Conservation (phyloP, 2,329 filamentous ascomycete genomes). For the Fusarium ambrosium region DNA sequence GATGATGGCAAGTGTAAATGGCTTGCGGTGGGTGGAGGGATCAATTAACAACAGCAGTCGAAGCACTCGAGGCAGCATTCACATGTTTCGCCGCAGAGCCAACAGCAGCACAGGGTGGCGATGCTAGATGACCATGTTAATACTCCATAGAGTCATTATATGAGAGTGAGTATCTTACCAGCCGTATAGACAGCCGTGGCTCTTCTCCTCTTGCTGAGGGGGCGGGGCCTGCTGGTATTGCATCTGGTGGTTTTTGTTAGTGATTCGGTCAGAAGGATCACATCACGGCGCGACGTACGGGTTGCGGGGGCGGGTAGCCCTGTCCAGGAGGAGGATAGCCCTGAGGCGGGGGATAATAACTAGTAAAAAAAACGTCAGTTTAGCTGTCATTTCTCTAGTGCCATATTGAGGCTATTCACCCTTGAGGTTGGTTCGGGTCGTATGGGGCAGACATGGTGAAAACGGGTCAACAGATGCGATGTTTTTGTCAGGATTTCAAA, state of each 20-base stretch:
- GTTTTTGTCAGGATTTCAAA: neutral
- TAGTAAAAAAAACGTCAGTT: conserved; percentile 17
- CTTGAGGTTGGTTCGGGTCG: conserved; percentile 30
- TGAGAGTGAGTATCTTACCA: conserved; percentile 46
- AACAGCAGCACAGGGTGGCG: conserved; percentile 60
- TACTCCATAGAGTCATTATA: no score
- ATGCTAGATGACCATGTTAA: conserved; percentile 44
- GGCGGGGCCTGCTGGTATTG: conserved; percentile 51
- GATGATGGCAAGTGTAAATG: neutral
- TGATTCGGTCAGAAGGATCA: neutral
- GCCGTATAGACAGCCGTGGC: conserved; percentile 57
- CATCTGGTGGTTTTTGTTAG: conserved; percentile 45
- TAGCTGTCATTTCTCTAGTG: neutral
- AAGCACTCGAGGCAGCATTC: conserved; percentile 59
- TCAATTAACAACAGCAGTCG: conserved; percentile 55
- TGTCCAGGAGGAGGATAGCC: conserved; percentile 48
- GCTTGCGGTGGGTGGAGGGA: neutral
- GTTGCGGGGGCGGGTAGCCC: conserved; percentile 42
- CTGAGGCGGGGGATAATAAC: conserved; percentile 39
- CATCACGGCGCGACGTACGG: conserved; percentile 26
- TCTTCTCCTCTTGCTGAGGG: conserved; percentile 54
- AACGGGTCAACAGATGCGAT: neutral
- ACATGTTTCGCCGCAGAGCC: conserved; percentile 60
- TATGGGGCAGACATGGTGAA: conserved; percentile 37
- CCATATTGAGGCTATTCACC: conserved; percentile 8